phyloP scores from a whole-genome alignment of 2,329 filamentous ascomycete genomes.

The Neonectria punicea region DNA sequence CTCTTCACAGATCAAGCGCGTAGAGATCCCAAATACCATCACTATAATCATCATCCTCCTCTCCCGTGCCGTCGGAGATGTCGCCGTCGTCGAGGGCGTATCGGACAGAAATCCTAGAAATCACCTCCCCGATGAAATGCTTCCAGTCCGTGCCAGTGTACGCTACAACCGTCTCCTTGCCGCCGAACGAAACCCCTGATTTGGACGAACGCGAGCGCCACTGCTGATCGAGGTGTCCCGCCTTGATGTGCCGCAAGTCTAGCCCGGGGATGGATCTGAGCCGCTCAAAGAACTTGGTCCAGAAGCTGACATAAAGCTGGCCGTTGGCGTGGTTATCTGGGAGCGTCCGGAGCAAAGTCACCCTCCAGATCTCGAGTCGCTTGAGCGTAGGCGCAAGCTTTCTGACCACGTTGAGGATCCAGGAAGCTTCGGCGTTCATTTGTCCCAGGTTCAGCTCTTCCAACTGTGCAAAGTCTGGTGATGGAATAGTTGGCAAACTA shows the following conservation, averaged over 20 bases:
- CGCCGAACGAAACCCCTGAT: conserved; percentile 29
- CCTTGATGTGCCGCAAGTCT: conserved; percentile 47
- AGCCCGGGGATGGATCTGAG: conserved; percentile 47
- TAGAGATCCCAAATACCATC: conserved; percentile 45
- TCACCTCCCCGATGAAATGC: conserved; percentile 47
- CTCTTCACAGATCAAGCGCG: conserved; percentile 37
- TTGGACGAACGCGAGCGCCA: conserved; percentile 29
- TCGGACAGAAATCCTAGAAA: conserved; percentile 30
- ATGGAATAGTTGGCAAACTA: conserved; percentile 14
- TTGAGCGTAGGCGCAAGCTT: conserved; percentile 58
- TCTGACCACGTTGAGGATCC: conserved; percentile 49
- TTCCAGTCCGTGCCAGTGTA: conserved; percentile 51
- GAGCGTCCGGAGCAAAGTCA: conserved; percentile 44
- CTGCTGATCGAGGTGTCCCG: conserved; percentile 45
- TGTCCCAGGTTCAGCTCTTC: conserved; percentile 57
- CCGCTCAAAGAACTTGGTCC: conserved; percentile 51
- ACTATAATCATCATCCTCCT: conserved; percentile 32
- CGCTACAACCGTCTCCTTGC: conserved; percentile 10
- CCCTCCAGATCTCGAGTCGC: conserved; percentile 57
- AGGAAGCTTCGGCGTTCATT: conserved; percentile 41
- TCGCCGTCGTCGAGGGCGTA: conserved; percentile 20
- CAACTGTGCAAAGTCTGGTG: conserved; percentile 49
- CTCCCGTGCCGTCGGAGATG: conserved; percentile 13
- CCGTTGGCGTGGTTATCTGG: conserved; percentile 14
- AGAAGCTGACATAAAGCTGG: conserved; percentile 47